These are phyloP conservation scores for Colletotrichum euphorbiae DNA, from an alignment of 2,329 filamentous ascomycete species.

Conservation along the genomic window DNA sequence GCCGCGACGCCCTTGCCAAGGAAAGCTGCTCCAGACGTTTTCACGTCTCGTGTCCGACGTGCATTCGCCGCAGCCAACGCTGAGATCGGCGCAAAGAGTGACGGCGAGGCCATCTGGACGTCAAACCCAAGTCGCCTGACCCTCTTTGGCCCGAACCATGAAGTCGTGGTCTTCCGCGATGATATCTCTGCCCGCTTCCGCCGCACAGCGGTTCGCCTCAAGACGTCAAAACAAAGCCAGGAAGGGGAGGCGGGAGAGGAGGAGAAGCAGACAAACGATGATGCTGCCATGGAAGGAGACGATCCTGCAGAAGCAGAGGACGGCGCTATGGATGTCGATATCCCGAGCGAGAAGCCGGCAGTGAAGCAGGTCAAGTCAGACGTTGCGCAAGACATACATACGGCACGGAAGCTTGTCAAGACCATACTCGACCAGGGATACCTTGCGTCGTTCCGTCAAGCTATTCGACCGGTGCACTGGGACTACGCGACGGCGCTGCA, in stretches of 20 bases:
- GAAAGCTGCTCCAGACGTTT: constrained; percentile 83
- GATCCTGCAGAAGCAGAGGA: constrained; percentile 41
- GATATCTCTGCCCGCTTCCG: constrained; percentile 85
- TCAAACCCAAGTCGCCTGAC: constrained; percentile 86
- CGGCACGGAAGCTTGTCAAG: constrained; percentile 84
- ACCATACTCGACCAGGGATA: constrained; percentile 92
- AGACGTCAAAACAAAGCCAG: constrained; percentile 53
- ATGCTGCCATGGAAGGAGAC: constrained; percentile 50
- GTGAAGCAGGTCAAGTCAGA: constrained; percentile 26
- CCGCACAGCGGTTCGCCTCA: constrained; percentile 79
- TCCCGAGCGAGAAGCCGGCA: constrained; percentile 37
- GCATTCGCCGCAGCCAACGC: constrained; percentile 83
- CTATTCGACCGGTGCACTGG: constrained; percentile 87
- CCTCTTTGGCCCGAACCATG: constrained; percentile 88
- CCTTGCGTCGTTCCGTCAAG: constrained; percentile 86
- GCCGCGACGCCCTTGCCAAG: constrained; percentile 77
- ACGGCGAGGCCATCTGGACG: constrained; percentile 82
- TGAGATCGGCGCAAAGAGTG: constrained; percentile 67
- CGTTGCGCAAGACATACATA: constrained; percentile 63
- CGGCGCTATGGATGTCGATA: constrained; percentile 60
- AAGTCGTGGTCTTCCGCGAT: constrained; percentile 88
- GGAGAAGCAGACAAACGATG: constrained; percentile 42
- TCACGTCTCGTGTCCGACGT: constrained; percentile 86
- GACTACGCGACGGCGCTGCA: constrained; percentile 82
- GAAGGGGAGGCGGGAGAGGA: constrained; percentile 46